Conservation (phyloP, 1,284 basidiomycete genomes). For the Ustilago sp. region DNA sequence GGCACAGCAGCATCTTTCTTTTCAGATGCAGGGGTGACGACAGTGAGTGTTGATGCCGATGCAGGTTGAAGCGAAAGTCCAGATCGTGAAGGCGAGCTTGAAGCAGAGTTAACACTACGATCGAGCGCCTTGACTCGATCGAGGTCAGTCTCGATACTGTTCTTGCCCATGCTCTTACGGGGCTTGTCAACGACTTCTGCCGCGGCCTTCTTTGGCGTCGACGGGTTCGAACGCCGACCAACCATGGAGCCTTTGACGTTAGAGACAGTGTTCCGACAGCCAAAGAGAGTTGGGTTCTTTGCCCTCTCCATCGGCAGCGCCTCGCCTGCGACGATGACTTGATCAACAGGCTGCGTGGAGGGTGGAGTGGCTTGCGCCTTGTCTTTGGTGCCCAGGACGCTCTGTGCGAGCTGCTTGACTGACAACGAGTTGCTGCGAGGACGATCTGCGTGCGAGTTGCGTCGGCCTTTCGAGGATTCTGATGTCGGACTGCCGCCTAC, state of each 20-base stretch:
- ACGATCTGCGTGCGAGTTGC: constrained; percentile 32
- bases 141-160: constrained; percentile 38
- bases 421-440: constrained; percentile 59
- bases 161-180: constrained; percentile 38
- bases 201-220: constrained; percentile 40
- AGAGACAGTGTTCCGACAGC: constrained; percentile 45
- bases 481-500: constrained; percentile 19
- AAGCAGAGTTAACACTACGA: constrained; percentile 25
- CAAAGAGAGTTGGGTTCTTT: constrained; percentile 56
- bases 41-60: constrained; percentile 1
- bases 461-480: constrained; percentile 27
- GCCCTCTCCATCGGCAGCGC: constrained; percentile 44
- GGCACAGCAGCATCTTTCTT: constrained; percentile 24
- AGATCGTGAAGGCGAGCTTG: constrained; percentile 25
- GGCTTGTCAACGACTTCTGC: constrained; percentile 25
- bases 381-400: constrained; percentile 46
- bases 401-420: constrained; percentile 52
- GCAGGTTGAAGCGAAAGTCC: not conserved
- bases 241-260: constrained; percentile 45
- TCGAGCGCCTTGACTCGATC: constrained; percentile 47
- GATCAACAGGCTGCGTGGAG: constrained; percentile 15
- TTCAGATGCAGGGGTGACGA: not conserved
- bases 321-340: constrained; percentile 51
- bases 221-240: constrained; percentile 37
- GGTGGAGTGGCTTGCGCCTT: constrained; percentile 22